A percentile compares a stretch with the other conserved stretches of the same genome.
phyloP scores from a whole-genome alignment of 306 rosid genomes.

The Lathyrus tuberosus region DNA sequence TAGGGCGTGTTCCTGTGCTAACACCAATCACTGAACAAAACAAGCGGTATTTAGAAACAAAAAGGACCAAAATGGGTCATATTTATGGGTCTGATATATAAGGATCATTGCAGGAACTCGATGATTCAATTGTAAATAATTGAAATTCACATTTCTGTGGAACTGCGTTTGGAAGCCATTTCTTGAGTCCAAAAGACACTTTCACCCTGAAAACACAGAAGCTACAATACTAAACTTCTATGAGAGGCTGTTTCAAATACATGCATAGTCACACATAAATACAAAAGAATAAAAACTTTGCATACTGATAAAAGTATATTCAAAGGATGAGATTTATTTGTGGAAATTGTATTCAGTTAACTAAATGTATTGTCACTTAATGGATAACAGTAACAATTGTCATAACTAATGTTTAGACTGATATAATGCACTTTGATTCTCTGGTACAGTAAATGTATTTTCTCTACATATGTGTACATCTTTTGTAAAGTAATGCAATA shows the following conservation, averaged over 20 bases:
- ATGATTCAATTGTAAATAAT: constrained; percentile 43
- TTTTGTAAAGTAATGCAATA: too few species aligned
- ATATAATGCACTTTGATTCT: too few species aligned
- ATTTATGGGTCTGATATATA: constrained; percentile 76
- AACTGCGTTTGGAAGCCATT: neutral
- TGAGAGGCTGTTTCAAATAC: neutral
- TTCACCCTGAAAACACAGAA: neutral
- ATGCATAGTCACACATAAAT: neutral
- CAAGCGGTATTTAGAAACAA: constrained; percentile 71
- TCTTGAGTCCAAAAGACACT: neutral
- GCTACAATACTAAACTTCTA: neutral
- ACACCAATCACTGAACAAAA: constrained; percentile 82
- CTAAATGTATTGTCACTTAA: neutral
- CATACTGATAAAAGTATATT: neutral
- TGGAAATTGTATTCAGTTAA: constrained; percentile 16
- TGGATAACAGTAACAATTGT: too few species aligned
- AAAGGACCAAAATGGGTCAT: constrained; percentile 91
- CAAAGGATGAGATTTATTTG: constrained; percentile 21
- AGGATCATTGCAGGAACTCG: constrained; percentile 48
- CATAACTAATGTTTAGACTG: too few species aligned
- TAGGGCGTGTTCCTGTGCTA: constrained; percentile 78
- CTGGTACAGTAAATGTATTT: too few species aligned
- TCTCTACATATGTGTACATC: too few species aligned
- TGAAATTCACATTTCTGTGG: neutral
- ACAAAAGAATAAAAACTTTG: neutral